Percentiles rank a stretch among this genome's conserved stretches.
Evolutionary conservation across 176 grass and related monocot species (phyloP).

Genomic region (Aegilops umbellulata): DNA sequence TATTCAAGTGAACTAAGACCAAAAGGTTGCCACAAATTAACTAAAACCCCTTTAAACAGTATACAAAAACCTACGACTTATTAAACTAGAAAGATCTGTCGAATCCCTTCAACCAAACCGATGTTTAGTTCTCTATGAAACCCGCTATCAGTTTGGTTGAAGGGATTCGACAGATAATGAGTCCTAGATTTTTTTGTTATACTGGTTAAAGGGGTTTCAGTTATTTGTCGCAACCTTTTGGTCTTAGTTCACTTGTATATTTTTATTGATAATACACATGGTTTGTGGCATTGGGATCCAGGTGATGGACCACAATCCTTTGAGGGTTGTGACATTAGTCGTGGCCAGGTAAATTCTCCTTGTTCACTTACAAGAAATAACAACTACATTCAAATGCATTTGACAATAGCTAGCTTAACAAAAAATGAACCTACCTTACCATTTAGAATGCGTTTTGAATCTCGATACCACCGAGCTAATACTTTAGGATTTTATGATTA

Average conservation of each 20-base stretch:
- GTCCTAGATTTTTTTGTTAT: too few relatives aligned
- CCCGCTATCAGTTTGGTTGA: too few relatives aligned
- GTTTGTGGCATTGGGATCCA: conserved; percentile 24
- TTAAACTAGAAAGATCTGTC: background rate
- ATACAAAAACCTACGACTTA: background rate
- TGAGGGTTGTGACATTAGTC: conserved; percentile 23
- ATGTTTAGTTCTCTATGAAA: too few relatives aligned
- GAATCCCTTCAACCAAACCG: too few relatives aligned
- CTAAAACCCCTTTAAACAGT: background rate
- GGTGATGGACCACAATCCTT: conserved; percentile 30
- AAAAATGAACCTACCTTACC: too few relatives aligned
- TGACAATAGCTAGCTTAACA: too few relatives aligned
- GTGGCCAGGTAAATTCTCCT: conserved; percentile 45
- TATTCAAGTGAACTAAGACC: background rate
- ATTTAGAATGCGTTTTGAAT: background rate
- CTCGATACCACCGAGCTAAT: background rate
- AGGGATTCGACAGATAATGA: too few relatives aligned
- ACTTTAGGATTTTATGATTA: conserved; percentile 26
- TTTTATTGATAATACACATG: background rate
- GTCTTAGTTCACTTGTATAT: background rate
- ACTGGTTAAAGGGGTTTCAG: too few relatives aligned
- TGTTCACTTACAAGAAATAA: conserved; percentile 11
- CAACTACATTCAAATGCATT: too few relatives aligned
- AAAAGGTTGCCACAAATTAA: background rate
- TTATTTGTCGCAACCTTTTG: too few relatives aligned